Base-by-base conservation (phyloP, 768 basidiomycete species). In the Leccinum fibrillosum region DNA sequence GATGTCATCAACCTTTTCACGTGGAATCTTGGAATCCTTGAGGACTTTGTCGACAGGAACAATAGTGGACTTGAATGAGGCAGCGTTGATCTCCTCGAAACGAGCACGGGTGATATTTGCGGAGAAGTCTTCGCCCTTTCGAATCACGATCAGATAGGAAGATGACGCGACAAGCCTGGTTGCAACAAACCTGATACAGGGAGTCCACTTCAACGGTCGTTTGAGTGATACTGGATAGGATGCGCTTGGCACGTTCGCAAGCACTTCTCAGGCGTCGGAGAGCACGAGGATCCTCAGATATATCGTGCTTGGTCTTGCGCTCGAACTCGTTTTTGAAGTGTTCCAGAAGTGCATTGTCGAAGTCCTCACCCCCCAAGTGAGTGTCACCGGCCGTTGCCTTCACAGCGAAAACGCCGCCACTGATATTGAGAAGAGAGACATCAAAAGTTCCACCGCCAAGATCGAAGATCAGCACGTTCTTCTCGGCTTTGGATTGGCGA, bases 301-400 rank as follows among this genome's bases (percentile, higher is more conserved):
- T 94, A 75, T 99, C 97, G 72, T 88, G 86, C 81, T 98, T 96
- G 70, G 89, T 86, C 84, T 98, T 98, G 69, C 84, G 83, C 85
- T 96, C 92, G 88, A 99, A 99, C 81, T 99, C 97, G 75, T 89
- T 90, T 86, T 96, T 96, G 90, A 99, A 98, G 84, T 95, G 92
- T 54, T 99, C 94, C 62, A 98, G 78, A 64, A 99, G 87, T 73
- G 92, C 86, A 79, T 99, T 99, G 79, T 99, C 97, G 72, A 99
- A 99, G 76, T 98, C 97, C 80, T 99, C 97, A 80, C 97, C 97
- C 80, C 96, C 97, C 75, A 98, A 82, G 78, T 98, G 97, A 66
- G 97, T 99, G 77, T 98, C 95, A 80, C 97, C 97, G 67, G 94
- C 94, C 64, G 97, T 98, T 47, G 97, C 94, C 83, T 98, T 98